A percentile compares a stretch with the other conserved stretches of the same genome.
These are phyloP conservation scores for Mycena rebaudengoi DNA, from an alignment of 768 basidiomycete genomes.

Conservation along the genomic window DNA sequence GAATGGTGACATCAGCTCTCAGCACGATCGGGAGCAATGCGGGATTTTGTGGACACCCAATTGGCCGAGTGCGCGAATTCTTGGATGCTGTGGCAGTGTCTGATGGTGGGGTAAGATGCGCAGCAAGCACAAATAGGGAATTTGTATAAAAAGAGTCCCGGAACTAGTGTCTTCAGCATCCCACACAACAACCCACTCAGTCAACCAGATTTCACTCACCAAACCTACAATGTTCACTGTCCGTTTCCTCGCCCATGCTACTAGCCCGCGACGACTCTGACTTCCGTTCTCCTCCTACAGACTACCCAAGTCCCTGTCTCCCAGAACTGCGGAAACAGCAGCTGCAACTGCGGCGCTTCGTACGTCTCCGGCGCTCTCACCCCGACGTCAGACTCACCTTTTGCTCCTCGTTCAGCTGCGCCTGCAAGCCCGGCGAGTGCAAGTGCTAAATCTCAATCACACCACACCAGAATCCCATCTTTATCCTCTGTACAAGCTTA, in stretches of 20 bases:
- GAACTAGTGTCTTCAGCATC: constrained; percentile 10
- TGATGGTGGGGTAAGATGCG: too few relatives aligned
- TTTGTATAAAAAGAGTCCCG: neutral
- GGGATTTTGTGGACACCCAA: too few relatives aligned
- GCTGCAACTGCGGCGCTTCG: constrained; percentile 63
- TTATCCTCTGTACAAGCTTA: too few relatives aligned
- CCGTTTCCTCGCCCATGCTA: constrained; percentile 28
- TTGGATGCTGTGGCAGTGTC: neutral
- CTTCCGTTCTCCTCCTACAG: constrained; percentile 26
- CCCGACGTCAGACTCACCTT: constrained; percentile 3
- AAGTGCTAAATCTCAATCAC: too few relatives aligned
- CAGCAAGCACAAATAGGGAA: neutral
- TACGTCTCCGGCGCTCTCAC: too few relatives aligned
- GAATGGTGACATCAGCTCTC: too few relatives aligned
- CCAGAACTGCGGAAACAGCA: constrained; percentile 55
- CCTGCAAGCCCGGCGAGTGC: constrained; percentile 63
- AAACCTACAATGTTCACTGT: constrained; percentile 52
- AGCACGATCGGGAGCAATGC: too few relatives aligned
- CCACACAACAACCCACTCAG: constrained; percentile 20
- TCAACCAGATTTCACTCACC: constrained; percentile 11
- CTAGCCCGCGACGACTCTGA: constrained; percentile 6
- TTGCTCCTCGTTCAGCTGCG: constrained; percentile 56
- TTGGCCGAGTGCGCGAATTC: constrained; percentile 25
- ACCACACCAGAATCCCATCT: too few relatives aligned
- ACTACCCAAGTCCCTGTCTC: constrained; percentile 50